Evolutionary conservation across 805 yeast genomes (phyloP), one percentile per base, ranked within the genome.

Genomic region (Candida vartiovaarae): DNA sequence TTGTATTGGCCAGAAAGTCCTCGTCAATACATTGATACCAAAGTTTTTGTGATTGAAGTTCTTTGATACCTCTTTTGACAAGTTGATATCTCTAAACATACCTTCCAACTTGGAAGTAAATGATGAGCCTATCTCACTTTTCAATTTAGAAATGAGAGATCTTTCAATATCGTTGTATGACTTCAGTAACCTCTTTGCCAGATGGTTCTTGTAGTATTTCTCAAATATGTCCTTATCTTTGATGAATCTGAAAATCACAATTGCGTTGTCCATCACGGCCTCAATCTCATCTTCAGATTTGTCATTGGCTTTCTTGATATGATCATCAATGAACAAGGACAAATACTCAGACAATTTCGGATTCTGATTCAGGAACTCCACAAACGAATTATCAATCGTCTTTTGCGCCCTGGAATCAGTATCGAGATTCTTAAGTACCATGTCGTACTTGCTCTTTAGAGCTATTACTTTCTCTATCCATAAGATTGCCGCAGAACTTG

Each of bases 181-280:
- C 44, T 77, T 72, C 33, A 82, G 58, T 35, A 89, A 70, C 48
- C 97, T 71, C 61, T 83, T 87, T 1, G 96, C 95, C 45, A 90
- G 69, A 64, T 86, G 96, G 42, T 81, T 84, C 54, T 88, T 88
- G 62, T 87, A 89, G 48, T 84, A 80, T 35, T 77, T 82, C 57
- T 88, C 95, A 64, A 89, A 90, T 26, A 84, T 67, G 63, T 89
- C 96, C 56, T 88, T 90, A 53, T 90, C 96, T 46, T 77, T 72
- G 38, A 89, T 70, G 56, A 77, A 80, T 44, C 82, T 68, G 55
- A 89, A 79, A 30, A 90, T 72, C 24, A 71, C 63, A 9, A 85
- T 71, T 0, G 88, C 76, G 27, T 74, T 72, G 36, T 68, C 69
- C 43, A 88, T 63, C 8, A 75, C 61, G 7, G 53, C 68, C 52